Evolutionary conservation across 2,329 filamentous ascomycete genomes (phyloP), one percentile per base, ranked within the genome.

Genomic region (Didymella glomerata): DNA sequence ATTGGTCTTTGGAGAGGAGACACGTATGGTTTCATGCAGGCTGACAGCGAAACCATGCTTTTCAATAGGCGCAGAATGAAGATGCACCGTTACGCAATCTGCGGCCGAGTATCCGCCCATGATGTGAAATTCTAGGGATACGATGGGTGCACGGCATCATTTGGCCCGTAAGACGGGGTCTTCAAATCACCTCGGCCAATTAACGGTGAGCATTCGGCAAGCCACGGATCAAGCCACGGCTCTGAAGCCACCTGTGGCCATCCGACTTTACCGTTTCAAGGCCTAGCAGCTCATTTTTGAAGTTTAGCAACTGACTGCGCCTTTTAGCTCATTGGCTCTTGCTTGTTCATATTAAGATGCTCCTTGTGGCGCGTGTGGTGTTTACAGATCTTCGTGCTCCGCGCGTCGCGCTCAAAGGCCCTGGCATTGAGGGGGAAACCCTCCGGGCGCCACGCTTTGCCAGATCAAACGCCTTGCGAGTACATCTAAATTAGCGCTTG

Each of bases 111-210:
- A 55, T 48, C 57, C 57, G 57, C 47, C 34, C 22, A 49, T 27
- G 40, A 9, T 50, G 46, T 42, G 38, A 47, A 50, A 50, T 41
- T 52, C 50, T 36, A 42, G 38, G 16, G 50, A 54, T 54, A 51
- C 51, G 50, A 59, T 59, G 54, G 50, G 50, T 59, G 56, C 27
- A 51, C 56, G 56, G 56, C 56, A 59, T 46, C 50, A 47, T 36
- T 54, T 41, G 51, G 24, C 46, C 56, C 56, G 50, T 42, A 38
- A 28, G 40, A 51, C 41, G 22, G 46, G 56, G 50, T 32, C 45
- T 20, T 45, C 46, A 50, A 47, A 48, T 54, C 20, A 16, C 20
- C n/a, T 30, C 27, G 22, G 41, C 56, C 57, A 60, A 60, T 56
- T 38, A 47, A 27, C 42, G 57, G 48, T 41, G 57, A n/a, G 52